These are phyloP conservation scores for Solanum pinnatisectum DNA, from an alignment of 257 asterid genomes.

Conservation along the genomic window DNA sequence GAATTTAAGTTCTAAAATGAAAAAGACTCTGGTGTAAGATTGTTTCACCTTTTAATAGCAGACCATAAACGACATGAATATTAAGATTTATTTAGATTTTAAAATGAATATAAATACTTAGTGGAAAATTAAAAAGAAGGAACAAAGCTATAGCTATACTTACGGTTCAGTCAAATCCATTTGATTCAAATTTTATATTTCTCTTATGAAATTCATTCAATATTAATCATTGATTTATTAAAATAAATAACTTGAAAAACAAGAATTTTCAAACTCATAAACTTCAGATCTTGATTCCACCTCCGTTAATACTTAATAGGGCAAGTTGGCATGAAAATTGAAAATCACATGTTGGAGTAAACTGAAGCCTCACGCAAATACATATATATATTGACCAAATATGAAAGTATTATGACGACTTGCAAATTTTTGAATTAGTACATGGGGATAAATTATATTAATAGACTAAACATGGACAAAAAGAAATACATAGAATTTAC, in stretches of 20 bases:
- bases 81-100: too few species aligned
- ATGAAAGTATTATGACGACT: neutral
- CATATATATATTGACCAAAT: neutral
- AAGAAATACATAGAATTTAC: neutral
- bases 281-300: neutral
- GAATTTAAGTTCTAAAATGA: neutral
- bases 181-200: neutral
- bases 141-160: too few species aligned
- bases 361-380: neutral
- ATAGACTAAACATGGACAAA: neutral
- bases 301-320: neutral
- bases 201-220: too few species aligned
- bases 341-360: neutral
- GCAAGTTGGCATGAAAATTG: neutral
- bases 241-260: neutral
- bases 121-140: too few species aligned
- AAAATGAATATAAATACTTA: too few species aligned
- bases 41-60: neutral
- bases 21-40: neutral
- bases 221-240: neutral
- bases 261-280: neutral
- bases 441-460: neutral
- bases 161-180: too few species aligned
- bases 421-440: neutral
- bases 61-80: too few species aligned